Conservation (phyloP, 768 basidiomycete species). For the Trametes cubensis region DNA sequence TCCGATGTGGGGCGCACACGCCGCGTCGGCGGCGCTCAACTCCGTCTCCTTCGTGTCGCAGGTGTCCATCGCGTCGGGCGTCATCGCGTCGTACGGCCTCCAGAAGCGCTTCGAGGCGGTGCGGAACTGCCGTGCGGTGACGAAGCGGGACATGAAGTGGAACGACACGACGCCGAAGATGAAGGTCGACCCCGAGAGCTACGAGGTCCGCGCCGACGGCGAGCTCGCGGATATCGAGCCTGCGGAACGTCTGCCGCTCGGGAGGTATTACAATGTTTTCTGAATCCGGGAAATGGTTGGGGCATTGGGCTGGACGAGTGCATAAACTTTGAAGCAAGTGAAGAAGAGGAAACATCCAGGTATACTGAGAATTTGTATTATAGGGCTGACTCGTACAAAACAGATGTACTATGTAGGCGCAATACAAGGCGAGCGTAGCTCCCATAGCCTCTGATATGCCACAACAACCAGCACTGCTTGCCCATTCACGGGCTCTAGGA, state of each 20-base stretch:
- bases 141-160: slow-evolving; percentile 93
- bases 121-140: slow-evolving; percentile 68
- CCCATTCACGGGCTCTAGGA: too few species aligned
- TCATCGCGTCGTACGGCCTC: slow-evolving; percentile 66
- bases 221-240: slow-evolving; percentile 75
- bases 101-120: slow-evolving; percentile 78
- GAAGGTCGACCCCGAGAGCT: slow-evolving; percentile 90
- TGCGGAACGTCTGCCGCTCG: slow-evolving; percentile 69
- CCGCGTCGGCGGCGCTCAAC: slow-evolving; percentile 78
- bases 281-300: slow-evolving; percentile 38
- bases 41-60: slow-evolving; percentile 87
- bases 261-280: slow-evolving; percentile 79
- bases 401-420: too few species aligned
- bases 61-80: slow-evolving; percentile 61
- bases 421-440: too few species aligned
- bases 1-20: slow-evolving; percentile 92
- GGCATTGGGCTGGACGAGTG: not conserved
- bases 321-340: not conserved
- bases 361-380: not conserved
- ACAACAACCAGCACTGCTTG: too few species aligned
- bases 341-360: too few species aligned
- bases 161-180: slow-evolving; percentile 83
- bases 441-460: too few species aligned
- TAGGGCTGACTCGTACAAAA: not conserved
- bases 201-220: slow-evolving; percentile 84